A percentile compares a stretch with the other conserved stretches of the same genome.
Evolutionary conservation across 805 yeast species (phyloP).

Genomic region (Wickerhamomyces bovis): DNA sequence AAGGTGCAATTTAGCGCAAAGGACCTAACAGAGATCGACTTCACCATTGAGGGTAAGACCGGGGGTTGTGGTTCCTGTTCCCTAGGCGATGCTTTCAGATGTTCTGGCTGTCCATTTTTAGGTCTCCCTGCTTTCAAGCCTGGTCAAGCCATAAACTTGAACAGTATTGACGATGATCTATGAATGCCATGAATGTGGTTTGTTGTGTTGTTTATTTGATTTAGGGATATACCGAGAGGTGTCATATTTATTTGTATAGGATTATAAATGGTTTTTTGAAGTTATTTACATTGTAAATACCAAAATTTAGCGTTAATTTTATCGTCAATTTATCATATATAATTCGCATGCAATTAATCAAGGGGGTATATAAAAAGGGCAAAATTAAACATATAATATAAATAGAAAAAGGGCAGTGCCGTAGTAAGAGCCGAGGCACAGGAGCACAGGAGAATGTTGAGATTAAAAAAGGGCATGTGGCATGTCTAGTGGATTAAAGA

Average conservation of each 20-base stretch:
- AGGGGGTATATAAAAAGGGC: neutral
- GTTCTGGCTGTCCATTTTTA: conserved; percentile 96
- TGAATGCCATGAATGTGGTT: conserved; percentile 21
- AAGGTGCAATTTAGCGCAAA: conserved; percentile 49
- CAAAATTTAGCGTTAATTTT: too few species aligned
- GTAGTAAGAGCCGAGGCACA: neutral
- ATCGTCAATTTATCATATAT: neutral
- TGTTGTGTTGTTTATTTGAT: neutral
- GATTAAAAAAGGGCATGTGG: neutral
- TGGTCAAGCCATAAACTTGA: conserved; percentile 81
- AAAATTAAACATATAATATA: too few species aligned
- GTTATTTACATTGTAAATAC: too few species aligned
- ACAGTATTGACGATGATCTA: conserved; percentile 71
- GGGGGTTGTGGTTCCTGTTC: conserved; percentile 98
- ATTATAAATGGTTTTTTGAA: neutral
- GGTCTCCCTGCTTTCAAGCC: conserved; percentile 99
- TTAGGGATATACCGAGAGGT: neutral
- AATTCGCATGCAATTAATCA: neutral
- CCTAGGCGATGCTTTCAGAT: conserved; percentile 95
- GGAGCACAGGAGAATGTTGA: neutral
- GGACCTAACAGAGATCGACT: conserved; percentile 86
- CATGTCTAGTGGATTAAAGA: neutral
- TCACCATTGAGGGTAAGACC: conserved; percentile 93
- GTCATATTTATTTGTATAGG: neutral
- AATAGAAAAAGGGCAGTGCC: too few species aligned